phyloP scores from a whole-genome alignment of 2,329 filamentous ascomycete genomes.

The Calycina marina region DNA sequence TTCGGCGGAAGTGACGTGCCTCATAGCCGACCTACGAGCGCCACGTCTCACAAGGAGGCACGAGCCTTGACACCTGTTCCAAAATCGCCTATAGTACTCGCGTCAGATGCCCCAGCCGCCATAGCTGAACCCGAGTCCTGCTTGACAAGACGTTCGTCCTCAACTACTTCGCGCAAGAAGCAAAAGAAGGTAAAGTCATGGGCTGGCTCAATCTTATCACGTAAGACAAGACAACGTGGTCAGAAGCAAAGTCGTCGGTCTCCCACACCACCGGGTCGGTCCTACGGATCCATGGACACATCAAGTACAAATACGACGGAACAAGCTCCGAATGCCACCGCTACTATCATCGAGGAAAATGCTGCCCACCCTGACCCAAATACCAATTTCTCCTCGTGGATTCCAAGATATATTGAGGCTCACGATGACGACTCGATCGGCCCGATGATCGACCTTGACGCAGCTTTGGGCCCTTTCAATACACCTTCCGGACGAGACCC shows the following conservation, averaged over 20 bases:
- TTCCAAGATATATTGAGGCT: slow-evolving; percentile 24
- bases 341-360: slow-evolving; percentile 4
- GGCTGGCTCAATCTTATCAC: slow-evolving; percentile 35
- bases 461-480: slow-evolving; percentile 82
- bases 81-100: slow-evolving; percentile 3
- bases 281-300: slow-evolving; percentile 18
- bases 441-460: slow-evolving; percentile 86
- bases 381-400: slow-evolving; percentile 23
- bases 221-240: slow-evolving; percentile 31
- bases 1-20: slow-evolving; percentile 27
- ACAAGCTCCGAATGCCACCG: no score
- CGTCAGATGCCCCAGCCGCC: slow-evolving; percentile 12
- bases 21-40: slow-evolving; percentile 30
- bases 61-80: slow-evolving; percentile 5
- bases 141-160: slow-evolving; percentile 17
- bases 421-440: slow-evolving; percentile 48
- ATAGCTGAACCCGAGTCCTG: slow-evolving; percentile 14
- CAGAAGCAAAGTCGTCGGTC: slow-evolving; percentile 27
- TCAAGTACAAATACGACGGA: slow-evolving; percentile 12
- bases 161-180: slow-evolving; percentile 29
- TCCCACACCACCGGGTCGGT: slow-evolving; percentile 28
- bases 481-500: slow-evolving; percentile 52
- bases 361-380: slow-evolving; percentile 10
- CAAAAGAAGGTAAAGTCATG: slow-evolving; percentile 62
- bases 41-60: slow-evolving; percentile 25